Evolutionary conservation across 2,329 filamentous ascomycete genomes (phyloP).

Genomic region (Hypoxylon sp.): DNA sequence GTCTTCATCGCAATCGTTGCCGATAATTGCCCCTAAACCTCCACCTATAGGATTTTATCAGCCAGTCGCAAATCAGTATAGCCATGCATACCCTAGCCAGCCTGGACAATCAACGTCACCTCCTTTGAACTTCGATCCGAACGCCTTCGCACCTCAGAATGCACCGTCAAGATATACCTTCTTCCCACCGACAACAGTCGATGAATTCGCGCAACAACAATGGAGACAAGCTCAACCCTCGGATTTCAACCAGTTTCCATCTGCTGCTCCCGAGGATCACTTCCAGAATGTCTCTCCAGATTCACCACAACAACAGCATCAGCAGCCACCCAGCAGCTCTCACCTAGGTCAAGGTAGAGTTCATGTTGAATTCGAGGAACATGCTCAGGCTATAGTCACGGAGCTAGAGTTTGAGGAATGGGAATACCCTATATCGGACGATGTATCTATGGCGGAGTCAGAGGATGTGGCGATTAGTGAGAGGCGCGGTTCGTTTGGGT

Average conservation of each 20-base stretch:
- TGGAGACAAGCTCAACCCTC: constrained; percentile 38
- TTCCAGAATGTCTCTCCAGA: constrained; percentile 24
- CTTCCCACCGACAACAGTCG: constrained; percentile 43
- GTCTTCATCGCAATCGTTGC: constrained; percentile 51
- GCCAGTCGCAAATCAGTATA: constrained; percentile 42
- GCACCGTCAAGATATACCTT: constrained; percentile 43
- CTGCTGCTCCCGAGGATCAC: constrained; percentile 28
- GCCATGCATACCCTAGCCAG: constrained; percentile 46
- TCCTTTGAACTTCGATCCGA: constrained; percentile 39
- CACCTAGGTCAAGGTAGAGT: constrained; percentile 35
- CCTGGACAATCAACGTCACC: constrained; percentile 42
- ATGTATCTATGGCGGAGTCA: constrained; percentile 63
- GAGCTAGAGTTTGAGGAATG: constrained; percentile 40
- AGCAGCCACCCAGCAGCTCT: constrained; percentile 23
- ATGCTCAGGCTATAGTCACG: constrained; percentile 1
- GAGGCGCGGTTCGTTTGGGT: constrained; percentile 45
- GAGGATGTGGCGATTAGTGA: constrained; percentile 29
- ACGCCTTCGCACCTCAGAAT: constrained; percentile 37
- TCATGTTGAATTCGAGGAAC: constrained; percentile 29
- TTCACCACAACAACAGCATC: constrained; percentile 20
- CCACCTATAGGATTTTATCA: constrained; percentile 49
- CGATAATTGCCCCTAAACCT: constrained; percentile 63
- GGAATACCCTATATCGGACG: constrained; percentile 62
- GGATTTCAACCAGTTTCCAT: constrained; percentile 40
- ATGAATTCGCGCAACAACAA: constrained; percentile 42